phyloP scores from a whole-genome alignment of 805 yeast genomes.

The Debaryomyces hansenii region DNA sequence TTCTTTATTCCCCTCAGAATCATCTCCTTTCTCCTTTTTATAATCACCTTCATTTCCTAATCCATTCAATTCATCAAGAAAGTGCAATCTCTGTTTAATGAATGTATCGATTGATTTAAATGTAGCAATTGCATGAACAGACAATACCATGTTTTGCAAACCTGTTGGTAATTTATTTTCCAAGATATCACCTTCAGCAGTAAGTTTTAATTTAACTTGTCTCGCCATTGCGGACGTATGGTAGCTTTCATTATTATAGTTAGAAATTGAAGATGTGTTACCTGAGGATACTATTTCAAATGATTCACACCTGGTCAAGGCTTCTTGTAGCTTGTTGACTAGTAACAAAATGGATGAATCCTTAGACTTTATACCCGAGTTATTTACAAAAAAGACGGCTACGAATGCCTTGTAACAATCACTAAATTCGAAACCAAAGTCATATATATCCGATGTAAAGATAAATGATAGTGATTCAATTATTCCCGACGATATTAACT shows the following conservation, averaged over 20 bases:
- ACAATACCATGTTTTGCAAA: slow-evolving; percentile 36
- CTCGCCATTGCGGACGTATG: slow-evolving; percentile 66
- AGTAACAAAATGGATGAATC: slow-evolving; percentile 42
- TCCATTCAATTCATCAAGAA: slow-evolving; percentile 23
- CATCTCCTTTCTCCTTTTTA: slow-evolving; percentile 16
- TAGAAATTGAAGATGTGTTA: slow-evolving; percentile 4
- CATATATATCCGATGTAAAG: slow-evolving; percentile 24
- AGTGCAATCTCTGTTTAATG: slow-evolving; percentile 39
- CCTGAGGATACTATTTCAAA: slow-evolving; percentile 59
- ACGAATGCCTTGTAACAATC: slow-evolving; percentile 47
- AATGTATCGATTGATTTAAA: slow-evolving; percentile 52
- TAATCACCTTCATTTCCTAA: slow-evolving; percentile 8
- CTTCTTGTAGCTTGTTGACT: slow-evolving; percentile 65
- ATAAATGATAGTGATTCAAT: slow-evolving; percentile 41
- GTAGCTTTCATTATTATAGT: slow-evolving; percentile 14
- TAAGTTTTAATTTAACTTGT: slow-evolving; percentile 62
- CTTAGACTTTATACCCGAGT: slow-evolving; percentile 18
- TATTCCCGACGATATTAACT: slow-evolving; percentile 68
- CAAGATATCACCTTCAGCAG: slow-evolving; percentile 14
- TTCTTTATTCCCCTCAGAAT: slow-evolving; percentile 6
- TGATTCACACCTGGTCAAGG: slow-evolving; percentile 69
- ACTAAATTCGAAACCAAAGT: slow-evolving; percentile 25
- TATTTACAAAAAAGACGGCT: slow-evolving; percentile 29
- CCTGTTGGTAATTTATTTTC: slow-evolving; percentile 19
- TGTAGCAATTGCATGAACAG: slow-evolving; percentile 63